Evolutionary conservation across 2,329 filamentous ascomycete species (phyloP), one percentile per base, ranked within the genome.

Genomic region (Lecanicillium sp.): DNA sequence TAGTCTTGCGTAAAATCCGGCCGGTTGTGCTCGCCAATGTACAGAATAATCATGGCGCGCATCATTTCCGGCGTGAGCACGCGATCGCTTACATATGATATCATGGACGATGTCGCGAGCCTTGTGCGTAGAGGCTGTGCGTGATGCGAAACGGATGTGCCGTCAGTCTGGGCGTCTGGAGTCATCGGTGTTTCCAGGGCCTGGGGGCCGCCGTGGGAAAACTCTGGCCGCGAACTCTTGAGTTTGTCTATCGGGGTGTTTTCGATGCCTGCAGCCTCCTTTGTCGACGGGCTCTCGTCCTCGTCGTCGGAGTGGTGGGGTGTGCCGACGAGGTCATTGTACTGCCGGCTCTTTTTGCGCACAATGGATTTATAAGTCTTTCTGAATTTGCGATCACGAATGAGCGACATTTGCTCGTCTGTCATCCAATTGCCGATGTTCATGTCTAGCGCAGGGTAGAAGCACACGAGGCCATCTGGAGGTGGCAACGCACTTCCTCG

Each of bases 401-500:
- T 94, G 44, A 98, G 66, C 0, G 87, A 79, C 87, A 97, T 94
- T 57, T 98, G 89, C 59, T 97, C 90, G 51, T 97, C 90, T 1
- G 87, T 89, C 89, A 98, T 97, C 92, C 92, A 98, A 59, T 89
- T 96, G 28, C 87, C 87, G 48, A 97, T 97, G 53, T 94, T 96
- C 84, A 97, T 88, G 53, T 97, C 92, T 43, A 98, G 66, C 0
- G 83, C 81, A 1, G 92, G 92, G 53, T 98, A 98, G 42, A 94
- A 80, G 35, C 95, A 71, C 1, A 97, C 72, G 7, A 97, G 62
- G 0, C 88, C 90, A 37, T 85, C 83, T 0, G 92, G 92, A 0
- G 75, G 57, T 1, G 88, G 83, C 5, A 95, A 68, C 3, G 78
- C 67, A 15, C 65, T 64, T 45, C 79, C 43, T 2, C 48, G 44